Base-by-base conservation (phyloP, 1,284 basidiomycete species). In the Prillingera fragicola region DNA sequence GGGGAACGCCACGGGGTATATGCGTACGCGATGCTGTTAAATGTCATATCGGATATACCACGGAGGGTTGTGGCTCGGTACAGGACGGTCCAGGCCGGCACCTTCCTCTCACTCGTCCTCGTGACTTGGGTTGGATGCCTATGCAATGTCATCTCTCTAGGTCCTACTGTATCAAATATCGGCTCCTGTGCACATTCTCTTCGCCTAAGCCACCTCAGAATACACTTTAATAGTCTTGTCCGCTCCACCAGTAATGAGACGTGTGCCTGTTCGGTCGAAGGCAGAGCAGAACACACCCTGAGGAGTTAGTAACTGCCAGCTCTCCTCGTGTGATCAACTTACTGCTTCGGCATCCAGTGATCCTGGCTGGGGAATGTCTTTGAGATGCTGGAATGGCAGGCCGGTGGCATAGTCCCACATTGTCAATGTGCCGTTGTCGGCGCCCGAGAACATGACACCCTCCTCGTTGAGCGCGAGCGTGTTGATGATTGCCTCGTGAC, bases 401-500 rank as follows among this genome's bases (percentile, higher is more conserved):
- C 94, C 94, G 1, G 91, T 92, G 45, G 85, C 77, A 66, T 91
- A 97, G 69, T 98, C 94, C 91, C 90, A 95, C 61, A 91, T 78
- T 0, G 85, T 84, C 37, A 92, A 73, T 1, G 85, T 80, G 3
- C 91, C 91, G 59, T 95, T 94, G 65, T 95, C 91, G 33, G 78
- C 88, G 43, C 94, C 94, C 12, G 90, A 94, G 74, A 96, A 97
- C 67, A 97, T 82, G 27, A 97, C 94, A 17, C 94, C 92, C 56
- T 98, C 94, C 18, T 87, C 77, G 65, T 97, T 98, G 54, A 96
- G 85, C 17, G 84, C 83, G 45, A 98, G 67, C 17, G 91, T 94
- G 72, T 99, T 99, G 76, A 98, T 89, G 69, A 97, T 96, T 1
- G 90, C 87, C 54, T 96, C 91, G 67, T 97, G 94, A 0, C 92